Conservation (phyloP, 176 grass and related monocot species). For the Musa acuminata region DNA sequence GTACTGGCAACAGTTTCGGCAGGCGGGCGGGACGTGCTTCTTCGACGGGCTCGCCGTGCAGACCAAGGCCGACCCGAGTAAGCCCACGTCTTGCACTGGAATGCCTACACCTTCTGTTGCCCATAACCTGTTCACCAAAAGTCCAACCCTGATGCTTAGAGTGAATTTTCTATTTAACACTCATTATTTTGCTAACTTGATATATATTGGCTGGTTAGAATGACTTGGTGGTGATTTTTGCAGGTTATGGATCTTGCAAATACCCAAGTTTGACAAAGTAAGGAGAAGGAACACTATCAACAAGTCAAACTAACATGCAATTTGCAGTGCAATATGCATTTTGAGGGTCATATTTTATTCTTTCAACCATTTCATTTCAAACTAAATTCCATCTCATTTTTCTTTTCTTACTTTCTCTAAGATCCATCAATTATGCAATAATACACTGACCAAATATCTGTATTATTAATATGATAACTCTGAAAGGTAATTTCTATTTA, state of each 20-base stretch:
- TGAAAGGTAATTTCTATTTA: no score
- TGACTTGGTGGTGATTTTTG: slow-evolving; percentile 1
- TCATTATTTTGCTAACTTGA: background rate
- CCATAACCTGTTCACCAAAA: background rate
- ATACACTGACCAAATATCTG: no score
- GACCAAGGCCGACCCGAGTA: slow-evolving; percentile 66
- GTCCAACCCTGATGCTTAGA: background rate
- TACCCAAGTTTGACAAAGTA: slow-evolving; percentile 36
- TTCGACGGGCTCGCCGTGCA: slow-evolving; percentile 63
- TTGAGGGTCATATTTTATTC: background rate
- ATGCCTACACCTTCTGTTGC: background rate
- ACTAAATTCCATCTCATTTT: no score
- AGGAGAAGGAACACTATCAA: background rate
- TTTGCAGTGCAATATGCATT: background rate
- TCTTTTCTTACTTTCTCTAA: no score
- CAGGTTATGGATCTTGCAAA: slow-evolving; percentile 69
- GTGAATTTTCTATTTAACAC: no score
- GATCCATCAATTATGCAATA: no score
- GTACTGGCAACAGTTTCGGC: slow-evolving; percentile 83
- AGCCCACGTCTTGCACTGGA: slow-evolving; percentile 1
- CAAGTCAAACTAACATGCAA: background rate
- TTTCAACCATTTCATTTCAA: no score
- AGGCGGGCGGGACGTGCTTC: slow-evolving; percentile 59
- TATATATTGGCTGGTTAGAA: background rate
- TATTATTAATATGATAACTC: no score